A percentile compares a stretch with the other conserved stretches of the same genome.
Conservation (phyloP, 495 filamentous ascomycete species). For the Massariosphaeria phaeospora region DNA sequence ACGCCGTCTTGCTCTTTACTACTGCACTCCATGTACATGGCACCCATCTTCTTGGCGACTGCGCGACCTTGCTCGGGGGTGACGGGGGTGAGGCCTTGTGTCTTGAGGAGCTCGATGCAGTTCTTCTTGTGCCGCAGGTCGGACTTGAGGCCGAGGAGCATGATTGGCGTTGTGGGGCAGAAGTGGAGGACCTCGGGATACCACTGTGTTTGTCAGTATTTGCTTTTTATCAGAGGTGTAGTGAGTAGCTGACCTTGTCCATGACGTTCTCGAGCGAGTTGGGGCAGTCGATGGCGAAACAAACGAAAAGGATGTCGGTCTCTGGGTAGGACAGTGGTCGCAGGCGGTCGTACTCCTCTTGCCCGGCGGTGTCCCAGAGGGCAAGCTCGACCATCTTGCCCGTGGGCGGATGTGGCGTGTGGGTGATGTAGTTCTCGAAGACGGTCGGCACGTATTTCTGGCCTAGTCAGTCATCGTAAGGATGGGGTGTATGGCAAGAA, state of each 20-base stretch:
- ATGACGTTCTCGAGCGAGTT: conserved; percentile 97
- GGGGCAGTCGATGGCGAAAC: conserved; percentile 98
- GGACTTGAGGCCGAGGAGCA: conserved; percentile 93
- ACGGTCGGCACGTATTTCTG: conserved; percentile 99
- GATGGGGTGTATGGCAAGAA: neutral
- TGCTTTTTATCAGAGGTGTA: neutral
- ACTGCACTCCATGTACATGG: conserved; percentile 94
- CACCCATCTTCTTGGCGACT: conserved; percentile 88
- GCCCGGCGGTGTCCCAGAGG: conserved; percentile 96
- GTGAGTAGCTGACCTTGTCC: conserved; percentile 70
- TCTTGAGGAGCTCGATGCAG: conserved; percentile 96
- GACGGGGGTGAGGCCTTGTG: conserved; percentile 91
- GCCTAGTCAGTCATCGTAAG: conserved; percentile 5
- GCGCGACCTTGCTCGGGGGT: conserved; percentile 81
- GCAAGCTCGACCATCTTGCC: conserved; percentile 95
- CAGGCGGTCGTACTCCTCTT: conserved; percentile 96
- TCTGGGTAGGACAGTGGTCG: conserved; percentile 95
- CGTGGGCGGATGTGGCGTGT: conserved; percentile 76
- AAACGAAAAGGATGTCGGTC: conserved; percentile 95
- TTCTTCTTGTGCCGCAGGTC: conserved; percentile 90
- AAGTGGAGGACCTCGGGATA: conserved; percentile 99
- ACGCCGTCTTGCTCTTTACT: conserved; percentile 95
- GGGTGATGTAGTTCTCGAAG: conserved; percentile 99
- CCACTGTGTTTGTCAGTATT: conserved; percentile 59
- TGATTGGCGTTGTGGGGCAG: conserved; percentile 91